phyloP scores from a whole-genome alignment of 345 rosid genomes.

The Tarenaya hassleriana region DNA sequence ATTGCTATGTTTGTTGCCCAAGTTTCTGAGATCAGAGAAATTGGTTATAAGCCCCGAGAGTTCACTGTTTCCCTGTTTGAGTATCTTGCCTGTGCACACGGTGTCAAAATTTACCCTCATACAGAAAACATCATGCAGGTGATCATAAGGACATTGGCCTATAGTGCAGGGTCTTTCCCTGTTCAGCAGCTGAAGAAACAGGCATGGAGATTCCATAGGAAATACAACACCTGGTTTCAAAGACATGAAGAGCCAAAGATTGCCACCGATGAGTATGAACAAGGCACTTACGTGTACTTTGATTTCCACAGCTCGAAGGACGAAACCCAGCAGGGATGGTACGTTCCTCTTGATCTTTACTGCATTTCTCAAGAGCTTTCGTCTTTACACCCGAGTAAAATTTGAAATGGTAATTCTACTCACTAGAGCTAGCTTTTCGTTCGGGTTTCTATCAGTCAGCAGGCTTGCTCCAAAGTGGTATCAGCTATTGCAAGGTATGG shows the following conservation, averaged over 20 bases:
- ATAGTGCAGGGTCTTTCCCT: conserved; percentile 89
- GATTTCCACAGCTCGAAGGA: conserved; percentile 88
- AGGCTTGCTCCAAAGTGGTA: conserved; percentile 92
- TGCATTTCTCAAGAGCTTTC: no score
- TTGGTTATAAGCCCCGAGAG: conserved; percentile 72
- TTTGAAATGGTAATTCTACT: no score
- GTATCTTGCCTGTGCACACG: conserved; percentile 93
- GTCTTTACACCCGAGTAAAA: no score
- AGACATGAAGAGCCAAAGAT: conserved; percentile 94
- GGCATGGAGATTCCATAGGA: conserved; percentile 98
- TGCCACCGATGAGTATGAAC: conserved; percentile 92
- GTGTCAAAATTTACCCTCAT: conserved; percentile 85
- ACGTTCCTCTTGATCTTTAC: no score
- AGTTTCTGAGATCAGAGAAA: conserved; percentile 93
- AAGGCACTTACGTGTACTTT: conserved; percentile 94
- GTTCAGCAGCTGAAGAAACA: conserved; percentile 95
- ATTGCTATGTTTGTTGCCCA: conserved; percentile 84
- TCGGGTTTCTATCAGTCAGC: conserved; percentile 24
- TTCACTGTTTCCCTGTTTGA: conserved; percentile 92
- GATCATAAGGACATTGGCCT: conserved; percentile 71
- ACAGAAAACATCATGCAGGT: conserved; percentile 83
- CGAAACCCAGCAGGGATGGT: conserved; percentile 57
- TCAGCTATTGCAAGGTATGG: conserved; percentile 90
- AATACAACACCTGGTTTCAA: conserved; percentile 96
- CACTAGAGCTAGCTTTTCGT: no score